A percentile compares a stretch with the other conserved stretches of the same genome.
Evolutionary conservation across 192 early-diverging fungal species (phyloP).

Genomic region (Spizellomyces punctatus): DNA sequence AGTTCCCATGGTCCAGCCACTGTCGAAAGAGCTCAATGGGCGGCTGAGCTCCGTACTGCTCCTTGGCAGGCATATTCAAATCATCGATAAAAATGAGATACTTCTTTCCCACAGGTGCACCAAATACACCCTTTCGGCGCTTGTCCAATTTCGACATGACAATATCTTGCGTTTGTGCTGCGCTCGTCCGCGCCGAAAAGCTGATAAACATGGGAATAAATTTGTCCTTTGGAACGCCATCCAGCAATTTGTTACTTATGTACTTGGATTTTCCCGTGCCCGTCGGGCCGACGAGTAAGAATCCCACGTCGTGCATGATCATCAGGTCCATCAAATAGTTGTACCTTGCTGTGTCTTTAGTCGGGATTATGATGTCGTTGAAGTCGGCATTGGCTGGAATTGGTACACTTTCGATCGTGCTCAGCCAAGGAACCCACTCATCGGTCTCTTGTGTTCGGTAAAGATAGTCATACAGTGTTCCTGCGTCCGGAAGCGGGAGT

Average conservation of each 20-base stretch:
- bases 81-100: constrained; percentile 63
- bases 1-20: constrained; percentile 65
- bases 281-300: constrained; percentile 61
- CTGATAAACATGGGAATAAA: constrained; percentile 63
- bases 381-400: constrained; percentile 56
- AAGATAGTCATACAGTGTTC: constrained; percentile 57
- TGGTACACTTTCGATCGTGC: constrained; percentile 46
- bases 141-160: constrained; percentile 68
- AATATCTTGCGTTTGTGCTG: constrained; percentile 61
- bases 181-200: constrained; percentile 62
- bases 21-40: constrained; percentile 65
- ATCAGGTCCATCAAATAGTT: constrained; percentile 61
- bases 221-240: constrained; percentile 51
- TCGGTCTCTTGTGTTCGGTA: constrained; percentile 41
- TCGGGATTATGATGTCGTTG: constrained; percentile 64
- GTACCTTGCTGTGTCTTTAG: constrained; percentile 66
- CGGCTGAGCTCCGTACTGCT: constrained; percentile 64
- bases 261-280: constrained; percentile 69
- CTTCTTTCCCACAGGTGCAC: constrained; percentile 56
- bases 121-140: constrained; percentile 62
- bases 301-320: constrained; percentile 52
- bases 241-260: constrained; percentile 56
- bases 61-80: constrained; percentile 66
- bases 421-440: constrained; percentile 56
- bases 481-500: constrained; percentile 43